Percentiles rank a stretch among this genome's conserved stretches.
Evolutionary conservation across 2,329 filamentous ascomycete species (phyloP).

Genomic region (Microsporum canis): DNA sequence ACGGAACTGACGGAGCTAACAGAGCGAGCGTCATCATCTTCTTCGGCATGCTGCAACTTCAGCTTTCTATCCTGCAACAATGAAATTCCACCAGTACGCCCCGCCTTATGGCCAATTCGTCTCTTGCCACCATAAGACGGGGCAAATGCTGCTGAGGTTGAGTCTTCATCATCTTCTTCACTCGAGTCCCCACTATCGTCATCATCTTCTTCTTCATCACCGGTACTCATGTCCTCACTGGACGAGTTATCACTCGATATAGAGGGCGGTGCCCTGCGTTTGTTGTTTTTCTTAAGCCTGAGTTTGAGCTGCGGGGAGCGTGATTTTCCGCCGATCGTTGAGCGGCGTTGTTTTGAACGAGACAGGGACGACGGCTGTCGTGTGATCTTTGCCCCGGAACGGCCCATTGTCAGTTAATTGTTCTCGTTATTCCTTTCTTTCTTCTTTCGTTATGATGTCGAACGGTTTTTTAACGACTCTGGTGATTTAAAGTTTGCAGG

Average conservation of each 20-base stretch:
- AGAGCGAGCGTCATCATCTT: conserved; percentile 2
- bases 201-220: conserved; percentile 19
- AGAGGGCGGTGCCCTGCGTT: conserved; percentile 18
- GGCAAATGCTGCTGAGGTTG: conserved; percentile 30
- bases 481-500: not conserved
- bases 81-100: conserved; percentile 24
- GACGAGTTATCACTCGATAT: conserved; percentile 24
- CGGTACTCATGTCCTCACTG: conserved; percentile 30
- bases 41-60: conserved; percentile 16
- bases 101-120: conserved; percentile 30
- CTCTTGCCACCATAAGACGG: conserved; percentile 33
- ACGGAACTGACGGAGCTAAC: conserved; percentile 14
- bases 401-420: not conserved
- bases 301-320: conserved; percentile 4
- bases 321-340: conserved; percentile 9
- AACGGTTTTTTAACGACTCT: not conserved
- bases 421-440: not conserved
- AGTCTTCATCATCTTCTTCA: conserved; percentile 33
- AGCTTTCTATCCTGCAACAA: conserved; percentile 24
- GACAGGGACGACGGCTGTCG: not conserved
- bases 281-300: conserved; percentile 9
- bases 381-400: not conserved
- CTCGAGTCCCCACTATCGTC: conserved; percentile 20
- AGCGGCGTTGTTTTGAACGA: conserved; percentile 8
- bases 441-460: not conserved